These are phyloP conservation scores for Candida silvatica DNA, from an alignment of 805 yeast species.

Conservation along the genomic window DNA sequence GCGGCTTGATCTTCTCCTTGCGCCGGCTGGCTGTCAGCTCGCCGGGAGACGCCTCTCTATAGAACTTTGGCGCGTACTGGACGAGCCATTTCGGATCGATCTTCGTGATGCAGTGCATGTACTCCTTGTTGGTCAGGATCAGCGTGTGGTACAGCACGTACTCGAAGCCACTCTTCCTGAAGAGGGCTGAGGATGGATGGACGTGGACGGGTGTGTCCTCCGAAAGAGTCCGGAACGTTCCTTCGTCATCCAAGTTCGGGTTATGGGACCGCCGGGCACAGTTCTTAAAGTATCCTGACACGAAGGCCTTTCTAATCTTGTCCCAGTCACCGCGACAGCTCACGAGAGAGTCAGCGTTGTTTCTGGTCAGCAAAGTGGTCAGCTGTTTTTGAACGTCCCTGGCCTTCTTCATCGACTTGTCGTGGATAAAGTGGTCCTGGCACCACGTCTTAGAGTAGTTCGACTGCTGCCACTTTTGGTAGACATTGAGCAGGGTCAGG, in stretches of 20 bases:
- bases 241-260: slow-evolving; percentile 31
- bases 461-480: slow-evolving; percentile 63
- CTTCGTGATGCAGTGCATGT: slow-evolving; percentile 82
- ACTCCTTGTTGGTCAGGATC: slow-evolving; percentile 78
- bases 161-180: slow-evolving; percentile 46
- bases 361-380: slow-evolving; percentile 40
- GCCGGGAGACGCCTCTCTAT: slow-evolving; percentile 49
- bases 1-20: slow-evolving; percentile 63
- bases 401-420: slow-evolving; percentile 67
- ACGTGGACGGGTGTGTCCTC: slow-evolving; percentile 69
- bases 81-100: slow-evolving; percentile 77
- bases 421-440: slow-evolving; percentile 71
- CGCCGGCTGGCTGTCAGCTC: slow-evolving; percentile 42
- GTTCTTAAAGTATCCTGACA: slow-evolving; percentile 62
- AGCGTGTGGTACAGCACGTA: slow-evolving; percentile 78
- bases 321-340: slow-evolving; percentile 53
- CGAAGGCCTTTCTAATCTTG: slow-evolving; percentile 48
- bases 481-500: slow-evolving; percentile 73
- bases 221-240: slow-evolving; percentile 43
- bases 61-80: slow-evolving; percentile 65
- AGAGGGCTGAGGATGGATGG: slow-evolving; percentile 81
- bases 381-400: slow-evolving; percentile 75
- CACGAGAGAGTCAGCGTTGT: slow-evolving; percentile 11
- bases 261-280: slow-evolving; percentile 53
- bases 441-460: slow-evolving; percentile 65